Conservation (phyloP, 2,329 filamentous ascomycete genomes). For the Verticillium nonalfalfae region DNA sequence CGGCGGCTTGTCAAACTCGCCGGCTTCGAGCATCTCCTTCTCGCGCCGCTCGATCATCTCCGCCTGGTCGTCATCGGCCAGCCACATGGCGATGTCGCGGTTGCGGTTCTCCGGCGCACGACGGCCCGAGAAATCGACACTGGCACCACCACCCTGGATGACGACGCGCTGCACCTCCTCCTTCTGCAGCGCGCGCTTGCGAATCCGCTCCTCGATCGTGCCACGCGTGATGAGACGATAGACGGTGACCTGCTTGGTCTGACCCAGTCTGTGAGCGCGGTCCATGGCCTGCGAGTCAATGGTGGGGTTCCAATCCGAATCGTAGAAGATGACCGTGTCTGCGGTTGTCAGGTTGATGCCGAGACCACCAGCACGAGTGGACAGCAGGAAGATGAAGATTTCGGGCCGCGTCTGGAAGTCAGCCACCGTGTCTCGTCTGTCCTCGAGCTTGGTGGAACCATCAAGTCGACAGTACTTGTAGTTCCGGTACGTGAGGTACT, state of each 20-base stretch:
- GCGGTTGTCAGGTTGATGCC: conserved; percentile 96
- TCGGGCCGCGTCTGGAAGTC: conserved; percentile 94
- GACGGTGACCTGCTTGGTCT: conserved; percentile 92
- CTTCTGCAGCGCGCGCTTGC: conserved; percentile 94
- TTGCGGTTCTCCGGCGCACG: conserved; percentile 84
- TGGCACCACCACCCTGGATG: conserved; percentile 83
- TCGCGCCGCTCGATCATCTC: conserved; percentile 91
- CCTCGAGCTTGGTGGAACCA: conserved; percentile 94
- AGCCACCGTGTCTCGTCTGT: conserved; percentile 89
- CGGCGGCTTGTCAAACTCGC: conserved; percentile 50
- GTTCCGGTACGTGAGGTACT: conserved; percentile 97
- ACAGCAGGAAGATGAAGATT: conserved; percentile 95
- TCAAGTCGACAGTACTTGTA: conserved; percentile 98
- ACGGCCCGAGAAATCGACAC: conserved; percentile 94
- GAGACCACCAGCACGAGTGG: conserved; percentile 91
- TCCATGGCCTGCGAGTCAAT: conserved; percentile 99
- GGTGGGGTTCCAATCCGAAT: conserved; percentile 98
- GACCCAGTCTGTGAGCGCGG: conserved; percentile 92
- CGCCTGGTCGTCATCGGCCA: conserved; percentile 93
- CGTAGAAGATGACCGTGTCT: conserved; percentile 99
- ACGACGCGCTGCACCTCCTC: conserved; percentile 98
- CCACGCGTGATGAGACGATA: conserved; percentile 95
- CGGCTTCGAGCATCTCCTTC: conserved; percentile 73
- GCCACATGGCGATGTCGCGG: conserved; percentile 98
- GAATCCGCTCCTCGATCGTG: conserved; percentile 96